phyloP scores from a whole-genome alignment of 768 basidiomycete species.

The Neoboletus subvelutipes region DNA sequence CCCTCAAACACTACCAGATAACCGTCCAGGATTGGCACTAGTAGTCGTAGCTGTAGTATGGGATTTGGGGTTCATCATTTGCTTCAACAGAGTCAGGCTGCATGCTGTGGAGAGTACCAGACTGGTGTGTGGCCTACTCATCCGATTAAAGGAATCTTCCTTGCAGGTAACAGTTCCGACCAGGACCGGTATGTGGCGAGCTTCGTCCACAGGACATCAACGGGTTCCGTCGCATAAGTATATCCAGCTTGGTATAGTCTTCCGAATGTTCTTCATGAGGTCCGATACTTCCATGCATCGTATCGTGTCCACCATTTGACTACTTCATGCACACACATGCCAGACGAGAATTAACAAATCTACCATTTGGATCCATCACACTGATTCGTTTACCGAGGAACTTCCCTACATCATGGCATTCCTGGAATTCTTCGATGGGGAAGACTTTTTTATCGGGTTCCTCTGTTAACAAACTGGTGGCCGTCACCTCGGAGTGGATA shows the following conservation, averaged over 20 bases:
- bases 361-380: no score
- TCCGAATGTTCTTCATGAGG: not conserved
- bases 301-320: not conserved
- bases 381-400: no score
- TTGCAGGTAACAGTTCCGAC: not conserved
- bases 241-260: no score
- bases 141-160: not conserved
- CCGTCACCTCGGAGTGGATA: not conserved
- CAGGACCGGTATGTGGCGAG: not conserved
- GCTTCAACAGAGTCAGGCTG: not conserved
- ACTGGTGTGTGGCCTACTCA: not conserved
- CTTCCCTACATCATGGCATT: not conserved
- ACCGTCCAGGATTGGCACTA: not conserved
- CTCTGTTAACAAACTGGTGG: not conserved
- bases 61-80: no score
- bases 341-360: no score
- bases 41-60: not conserved
- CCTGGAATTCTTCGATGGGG: not conserved
- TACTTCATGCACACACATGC: not conserved
- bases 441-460: not conserved
- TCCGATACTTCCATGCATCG: not conserved
- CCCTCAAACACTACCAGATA: not conserved
- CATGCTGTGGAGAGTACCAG: not conserved
- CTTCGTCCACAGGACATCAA: not conserved
- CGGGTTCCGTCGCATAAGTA: not conserved